Evolutionary conservation across 371 early-diverging fungal species (phyloP), one percentile per base, ranked within the genome.

Genomic region (Mycotypha africana): DNA sequence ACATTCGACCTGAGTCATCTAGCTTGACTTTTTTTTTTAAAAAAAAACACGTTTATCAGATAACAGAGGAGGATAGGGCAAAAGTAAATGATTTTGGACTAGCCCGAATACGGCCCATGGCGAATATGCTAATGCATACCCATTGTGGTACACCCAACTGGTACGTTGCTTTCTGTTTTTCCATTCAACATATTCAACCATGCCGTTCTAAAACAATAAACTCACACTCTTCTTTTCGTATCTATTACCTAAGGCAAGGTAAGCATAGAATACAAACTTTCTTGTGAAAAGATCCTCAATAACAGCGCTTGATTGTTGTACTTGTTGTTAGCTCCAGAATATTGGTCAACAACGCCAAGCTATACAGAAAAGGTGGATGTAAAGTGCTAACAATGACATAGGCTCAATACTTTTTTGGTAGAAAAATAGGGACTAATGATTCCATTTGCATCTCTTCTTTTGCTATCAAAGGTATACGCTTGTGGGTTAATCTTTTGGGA

Each of bases 61-160:
- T 82, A 41, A 77, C 79, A 1, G 60, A 60, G 6, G 80, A 85
- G 49, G 77, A 83, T 52, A 67, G 84, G 6, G 82, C 86, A 33
- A 90, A 88, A 60, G 83, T 86, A 17, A 88, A 85, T 50, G 89
- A 88, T 65, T 90, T 88, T 71, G 88, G 89, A 4, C 52, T 90
- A 55, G 86, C 88, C 2, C 74, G 85, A 32, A 87, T 88, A 38
- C 68, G 86, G 12, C 82, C 83, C 15, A 77, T 74, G 31, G 78
- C 79, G 34, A 84, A 79, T 36, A 73, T 80, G 10, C 61, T 79
- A 28, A 70, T 84, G 60, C 87, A 85, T 34, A 86, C 85, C 0
- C 84, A 82, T 35, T 85, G 85, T 49, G 87, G 87, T 11, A 86
- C 86, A 11, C 84, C 84, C 33, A 86, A 88, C 58, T 88, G 89